These are phyloP conservation scores for Zygotorulaspora mrakii DNA, from an alignment of 1,139 yeast species.

Conservation along the genomic window DNA sequence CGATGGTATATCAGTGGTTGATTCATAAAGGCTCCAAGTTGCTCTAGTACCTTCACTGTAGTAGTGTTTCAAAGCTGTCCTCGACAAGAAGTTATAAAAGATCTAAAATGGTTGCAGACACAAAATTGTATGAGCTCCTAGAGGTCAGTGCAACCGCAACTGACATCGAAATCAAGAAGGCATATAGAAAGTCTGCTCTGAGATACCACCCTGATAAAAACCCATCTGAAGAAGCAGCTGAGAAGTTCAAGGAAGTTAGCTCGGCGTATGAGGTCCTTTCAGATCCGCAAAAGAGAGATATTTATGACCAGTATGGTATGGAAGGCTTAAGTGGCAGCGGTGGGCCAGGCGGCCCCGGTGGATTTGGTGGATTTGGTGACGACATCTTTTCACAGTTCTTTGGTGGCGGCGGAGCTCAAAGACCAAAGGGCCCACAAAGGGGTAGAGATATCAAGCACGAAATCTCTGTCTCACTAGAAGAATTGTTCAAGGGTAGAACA, in stretches of 20 bases:
- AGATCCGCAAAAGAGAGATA: conserved; percentile 82
- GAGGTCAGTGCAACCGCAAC: conserved; percentile 79
- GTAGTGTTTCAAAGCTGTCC: background rate
- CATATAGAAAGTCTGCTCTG: conserved; percentile 88
- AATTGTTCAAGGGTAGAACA: conserved; percentile 89
- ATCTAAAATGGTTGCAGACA: conserved; percentile 75
- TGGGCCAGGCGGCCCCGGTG: conserved; percentile 38
- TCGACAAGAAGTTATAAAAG: conserved; percentile 16
- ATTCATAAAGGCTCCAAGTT: no score
- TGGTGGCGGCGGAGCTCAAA: conserved; percentile 63
- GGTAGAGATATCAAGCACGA: conserved; percentile 92
- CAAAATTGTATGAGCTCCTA: conserved; percentile 78
- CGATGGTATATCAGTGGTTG: no score
- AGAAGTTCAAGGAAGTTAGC: conserved; percentile 87
- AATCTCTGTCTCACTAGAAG: conserved; percentile 82
- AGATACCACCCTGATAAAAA: conserved; percentile 96
- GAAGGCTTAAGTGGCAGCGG: conserved; percentile 87
- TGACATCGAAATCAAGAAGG: conserved; percentile 86
- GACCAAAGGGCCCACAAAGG: conserved; percentile 80
- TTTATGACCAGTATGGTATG: conserved; percentile 87
- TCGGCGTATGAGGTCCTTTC: conserved; percentile 86
- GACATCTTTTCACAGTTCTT: conserved; percentile 93
- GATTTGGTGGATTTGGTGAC: conserved; percentile 62
- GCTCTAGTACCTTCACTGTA: background rate
- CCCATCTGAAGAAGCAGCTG: conserved; percentile 87